Evolutionary conservation across 179 eudicot species (phyloP).

Genomic region (Beta macrorhiza): DNA sequence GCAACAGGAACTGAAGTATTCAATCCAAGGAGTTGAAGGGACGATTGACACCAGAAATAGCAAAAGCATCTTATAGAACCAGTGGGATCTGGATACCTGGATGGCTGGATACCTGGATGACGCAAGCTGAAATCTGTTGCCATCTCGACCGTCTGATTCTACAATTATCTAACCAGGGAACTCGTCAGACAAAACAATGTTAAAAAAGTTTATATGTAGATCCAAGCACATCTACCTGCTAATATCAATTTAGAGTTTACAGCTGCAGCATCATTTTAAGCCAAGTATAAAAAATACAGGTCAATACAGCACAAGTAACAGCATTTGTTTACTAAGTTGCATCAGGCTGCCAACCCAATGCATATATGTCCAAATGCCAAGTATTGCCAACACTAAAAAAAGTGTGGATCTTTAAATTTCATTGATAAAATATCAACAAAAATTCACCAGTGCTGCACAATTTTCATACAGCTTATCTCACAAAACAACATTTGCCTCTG

Average conservation of each 20-base stretch:
- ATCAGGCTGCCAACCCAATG: conserved; percentile 9
- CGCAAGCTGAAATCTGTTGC: conserved; percentile 20
- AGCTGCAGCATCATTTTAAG: conserved; percentile 20
- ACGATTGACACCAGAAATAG: conserved; percentile 26
- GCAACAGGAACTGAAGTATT: conserved; percentile 86
- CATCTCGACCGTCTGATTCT: conserved; percentile 23
- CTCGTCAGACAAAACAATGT: conserved; percentile 17
- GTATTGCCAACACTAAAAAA: neutral
- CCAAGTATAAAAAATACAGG: neutral
- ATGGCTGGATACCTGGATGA: neutral
- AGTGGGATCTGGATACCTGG: conserved; percentile 5
- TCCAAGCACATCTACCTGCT: conserved; percentile 21
- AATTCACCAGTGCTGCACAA: neutral
- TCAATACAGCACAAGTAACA: conserved; percentile 20
- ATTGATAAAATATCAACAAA: neutral
- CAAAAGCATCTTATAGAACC: conserved; percentile 10
- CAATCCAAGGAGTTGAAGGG: conserved; percentile 78
- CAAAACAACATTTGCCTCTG: neutral
- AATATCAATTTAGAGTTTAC: conserved; percentile 15
- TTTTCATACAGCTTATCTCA: neutral
- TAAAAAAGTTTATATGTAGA: conserved; percentile 21
- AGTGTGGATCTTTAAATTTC: neutral
- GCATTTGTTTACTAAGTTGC: conserved; percentile 1
- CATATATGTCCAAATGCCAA: neutral
- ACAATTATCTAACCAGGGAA: conserved; percentile 1